Percentiles rank a stretch among this genome's conserved stretches.
phyloP scores from a whole-genome alignment of 2,329 filamentous ascomycete genomes.

The Phialophora macrospora region DNA sequence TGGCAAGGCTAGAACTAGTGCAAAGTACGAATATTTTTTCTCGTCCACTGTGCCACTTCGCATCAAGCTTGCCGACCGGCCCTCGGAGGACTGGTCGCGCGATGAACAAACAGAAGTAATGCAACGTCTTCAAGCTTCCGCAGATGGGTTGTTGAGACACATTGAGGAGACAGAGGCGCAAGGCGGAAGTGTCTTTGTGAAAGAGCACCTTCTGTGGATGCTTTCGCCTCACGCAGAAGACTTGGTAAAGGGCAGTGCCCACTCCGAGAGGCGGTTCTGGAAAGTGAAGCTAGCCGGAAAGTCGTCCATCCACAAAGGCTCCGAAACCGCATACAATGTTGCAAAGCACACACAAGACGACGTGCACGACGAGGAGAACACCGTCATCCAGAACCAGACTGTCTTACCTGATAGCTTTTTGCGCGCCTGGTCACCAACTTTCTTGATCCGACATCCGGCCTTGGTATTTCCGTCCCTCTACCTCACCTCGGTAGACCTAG shows the following conservation, averaged over 20 bases:
- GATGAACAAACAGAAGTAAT: constrained; percentile 39
- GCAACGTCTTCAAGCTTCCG: constrained; percentile 39
- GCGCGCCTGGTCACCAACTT: constrained; percentile 43
- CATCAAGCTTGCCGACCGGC: constrained; percentile 33
- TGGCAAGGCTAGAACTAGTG: constrained; percentile 24
- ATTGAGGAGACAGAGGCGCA: constrained; percentile 37
- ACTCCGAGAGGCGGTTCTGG: constrained; percentile 26
- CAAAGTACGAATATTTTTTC: constrained; percentile 43
- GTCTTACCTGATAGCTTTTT: constrained; percentile 47
- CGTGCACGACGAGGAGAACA: not conserved
- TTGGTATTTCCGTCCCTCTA: constrained; percentile 48
- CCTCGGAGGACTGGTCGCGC: constrained; percentile 41
- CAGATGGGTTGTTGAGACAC: constrained; percentile 41
- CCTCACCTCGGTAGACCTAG: constrained; percentile 41
- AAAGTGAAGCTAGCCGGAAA: constrained; percentile 28
- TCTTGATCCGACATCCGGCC: constrained; percentile 50
- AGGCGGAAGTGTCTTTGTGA: constrained; percentile 44
- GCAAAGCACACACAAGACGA: not conserved
- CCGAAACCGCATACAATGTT: not conserved
- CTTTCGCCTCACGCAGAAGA: constrained; percentile 28
- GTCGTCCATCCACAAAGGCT: not conserved
- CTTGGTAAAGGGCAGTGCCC: not conserved
- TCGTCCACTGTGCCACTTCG: constrained; percentile 29
- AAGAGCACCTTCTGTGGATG: constrained; percentile 45
- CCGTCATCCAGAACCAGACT: constrained; percentile 42